phyloP scores from a whole-genome alignment of 73 alveolate species.

The Stentor coeruleus region DNA sequence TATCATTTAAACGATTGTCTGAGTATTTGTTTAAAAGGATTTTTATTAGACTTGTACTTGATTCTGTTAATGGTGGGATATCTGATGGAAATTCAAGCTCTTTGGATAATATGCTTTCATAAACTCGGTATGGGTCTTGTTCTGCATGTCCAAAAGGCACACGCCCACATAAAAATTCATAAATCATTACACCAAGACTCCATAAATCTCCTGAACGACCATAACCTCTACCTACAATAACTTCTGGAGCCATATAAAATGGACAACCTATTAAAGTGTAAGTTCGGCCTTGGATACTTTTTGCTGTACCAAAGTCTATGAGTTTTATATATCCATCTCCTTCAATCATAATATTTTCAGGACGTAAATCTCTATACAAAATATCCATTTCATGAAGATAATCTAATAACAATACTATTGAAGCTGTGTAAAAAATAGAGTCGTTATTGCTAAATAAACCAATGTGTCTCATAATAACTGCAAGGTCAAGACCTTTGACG shows the following conservation, averaged over 20 bases:
- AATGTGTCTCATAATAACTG: neutral
- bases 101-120: constrained; percentile 8
- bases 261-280: constrained; percentile 44
- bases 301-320: constrained; percentile 53
- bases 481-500: neutral
- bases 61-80: neutral
- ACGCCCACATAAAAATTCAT: constrained; percentile 51
- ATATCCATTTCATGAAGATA: constrained; percentile 31
- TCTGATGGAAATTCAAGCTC: constrained; percentile 13
- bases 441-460: neutral
- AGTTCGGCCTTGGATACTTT: constrained; percentile 42
- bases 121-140: constrained; percentile 17
- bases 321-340: constrained; percentile 42
- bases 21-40: constrained; percentile 4
- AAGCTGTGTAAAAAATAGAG: neutral
- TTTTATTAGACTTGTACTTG: neutral
- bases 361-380: constrained; percentile 32
- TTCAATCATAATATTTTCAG: constrained; percentile 32
- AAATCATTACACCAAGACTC: constrained; percentile 50
- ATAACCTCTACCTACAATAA: constrained; percentile 41
- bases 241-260: constrained; percentile 59
- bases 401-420: constrained; percentile 2
- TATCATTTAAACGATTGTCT: neutral
- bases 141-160: constrained; percentile 41
- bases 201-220: constrained; percentile 45